Evolutionary conservation across 139 green algal genomes (phyloP).

Genomic region (Limnomonas spitsbergensis): DNA sequence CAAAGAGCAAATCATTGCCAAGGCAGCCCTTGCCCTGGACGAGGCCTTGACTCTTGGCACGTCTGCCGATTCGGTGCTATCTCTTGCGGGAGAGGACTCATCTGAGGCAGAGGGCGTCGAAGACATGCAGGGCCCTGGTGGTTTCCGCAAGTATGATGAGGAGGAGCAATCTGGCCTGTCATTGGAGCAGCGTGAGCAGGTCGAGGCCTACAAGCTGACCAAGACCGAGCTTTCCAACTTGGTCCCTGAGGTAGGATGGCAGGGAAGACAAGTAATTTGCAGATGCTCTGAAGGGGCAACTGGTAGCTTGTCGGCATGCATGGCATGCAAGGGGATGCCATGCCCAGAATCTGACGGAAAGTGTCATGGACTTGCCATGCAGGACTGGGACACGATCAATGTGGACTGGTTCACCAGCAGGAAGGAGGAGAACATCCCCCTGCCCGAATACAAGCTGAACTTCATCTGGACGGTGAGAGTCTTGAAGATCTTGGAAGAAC

Average conservation of each 20-base stretch:
- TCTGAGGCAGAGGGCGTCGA: slow-evolving; percentile 15
- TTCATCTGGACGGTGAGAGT: slow-evolving; percentile 69
- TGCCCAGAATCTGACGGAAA: background rate
- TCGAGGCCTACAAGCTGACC: slow-evolving; percentile 31
- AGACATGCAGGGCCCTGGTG: slow-evolving; percentile 20
- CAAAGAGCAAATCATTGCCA: background rate
- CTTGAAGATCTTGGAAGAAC: background rate
- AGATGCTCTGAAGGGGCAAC: background rate
- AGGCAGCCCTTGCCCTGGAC: background rate
- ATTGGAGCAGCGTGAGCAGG: slow-evolving; percentile 9
- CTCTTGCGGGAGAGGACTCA: slow-evolving; percentile 9
- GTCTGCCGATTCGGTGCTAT: background rate
- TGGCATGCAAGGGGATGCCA: too few relatives aligned
- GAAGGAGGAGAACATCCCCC: slow-evolving; percentile 42
- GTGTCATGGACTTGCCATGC: background rate
- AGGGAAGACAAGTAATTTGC: background rate
- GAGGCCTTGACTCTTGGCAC: background rate
- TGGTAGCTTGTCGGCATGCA: too few relatives aligned
- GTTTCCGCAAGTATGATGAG: slow-evolving; percentile 34
- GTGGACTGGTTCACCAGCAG: slow-evolving; percentile 55
- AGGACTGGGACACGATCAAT: slow-evolving; percentile 55
- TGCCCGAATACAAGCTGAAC: slow-evolving; percentile 68
- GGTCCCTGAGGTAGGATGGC: slow-evolving; percentile 33
- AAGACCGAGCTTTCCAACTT: slow-evolving; percentile 39
- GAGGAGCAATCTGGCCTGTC: slow-evolving; percentile 21